Evolutionary conservation across 1,284 basidiomycete species (phyloP).

Genomic region (Trichosporon inkin): DNA sequence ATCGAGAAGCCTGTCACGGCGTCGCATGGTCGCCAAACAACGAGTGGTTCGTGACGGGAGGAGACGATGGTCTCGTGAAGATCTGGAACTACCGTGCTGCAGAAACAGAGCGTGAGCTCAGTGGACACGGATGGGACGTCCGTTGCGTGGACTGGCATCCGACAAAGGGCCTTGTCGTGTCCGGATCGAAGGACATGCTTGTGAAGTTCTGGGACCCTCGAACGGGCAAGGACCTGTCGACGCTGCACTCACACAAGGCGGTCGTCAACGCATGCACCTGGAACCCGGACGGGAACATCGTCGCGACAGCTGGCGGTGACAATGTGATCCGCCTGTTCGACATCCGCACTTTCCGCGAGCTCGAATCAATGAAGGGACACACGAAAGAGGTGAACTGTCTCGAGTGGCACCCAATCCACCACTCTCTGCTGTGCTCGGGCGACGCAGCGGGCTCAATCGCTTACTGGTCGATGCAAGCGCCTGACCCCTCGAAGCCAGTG

Average conservation of each 20-base stretch:
- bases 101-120: constrained; percentile 77
- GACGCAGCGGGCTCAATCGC: constrained; percentile 89
- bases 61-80: constrained; percentile 88
- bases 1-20: constrained; percentile 83
- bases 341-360: constrained; percentile 94
- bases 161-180: constrained; percentile 86
- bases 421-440: constrained; percentile 78
- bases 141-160: constrained; percentile 99
- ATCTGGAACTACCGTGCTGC: constrained; percentile 95
- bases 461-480: constrained; percentile 75
- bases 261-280: constrained; percentile 89
- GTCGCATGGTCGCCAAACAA: constrained; percentile 90
- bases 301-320: constrained; percentile 91
- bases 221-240: constrained; percentile 77
- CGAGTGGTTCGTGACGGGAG: constrained; percentile 83
- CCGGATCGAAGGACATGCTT: constrained; percentile 93
- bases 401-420: constrained; percentile 92
- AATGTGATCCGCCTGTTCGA: constrained; percentile 96
- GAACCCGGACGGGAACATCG: constrained; percentile 87
- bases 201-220: constrained; percentile 99
- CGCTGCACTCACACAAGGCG: constrained; percentile 94
- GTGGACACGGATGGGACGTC: constrained; percentile 97
- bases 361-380: constrained; percentile 84
- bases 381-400: constrained; percentile 96
- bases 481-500: constrained; percentile 57